Base-by-base conservation (phyloP, 2,329 filamentous ascomycete species). In the Aspergillus bombycis region DNA sequence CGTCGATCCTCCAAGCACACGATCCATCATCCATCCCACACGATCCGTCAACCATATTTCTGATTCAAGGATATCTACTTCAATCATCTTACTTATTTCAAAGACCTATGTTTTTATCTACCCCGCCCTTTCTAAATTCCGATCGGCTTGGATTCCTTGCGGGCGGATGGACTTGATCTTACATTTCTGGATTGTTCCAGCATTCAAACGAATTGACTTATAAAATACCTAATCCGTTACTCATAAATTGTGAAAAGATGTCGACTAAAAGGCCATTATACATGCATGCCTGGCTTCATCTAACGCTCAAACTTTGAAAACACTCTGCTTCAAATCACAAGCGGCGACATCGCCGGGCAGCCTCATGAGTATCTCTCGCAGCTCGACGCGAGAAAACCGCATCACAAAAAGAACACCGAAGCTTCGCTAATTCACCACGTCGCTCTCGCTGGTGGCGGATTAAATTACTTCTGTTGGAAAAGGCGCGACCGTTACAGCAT, bases 391-490 rank as follows among this genome's bases (percentile, higher is more conserved):
- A 57, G 43, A 62, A 62, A 9, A 62, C 60, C n/a, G 60, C 60
- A 52, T 57, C 60, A 23, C 60, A 62, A 36, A 62, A 62, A 19
- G 60, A 62, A 26, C 60, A 62, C 7, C 54, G 60, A 32, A 62
- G 54, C 43, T 62, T 62, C 21, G 54, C 60, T 2, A 43, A 57
- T 45, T 57, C 54, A 5, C 60, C 60, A 1, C 30, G 28, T 46
- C 55, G 36, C 38, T 60, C 58, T 4, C 58, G 50, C 48, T 60
- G 58, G 21, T 60, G 58, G n/a, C 58, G 58, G 8, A 55, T 55
- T 5, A 60, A 21, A 21, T 60, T 60, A 32, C 58, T 60, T 46
- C 58, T 32, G 28, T 32, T 60, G 0, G 50, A 60, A 36, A 60
- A 60, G n/a, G n/a, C 19, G 16, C 58, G 58, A 23, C 58, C 58